These are phyloP conservation scores for Fusarium irregulare DNA, from an alignment of 2,329 filamentous ascomycete genomes.

Conservation along the genomic window DNA sequence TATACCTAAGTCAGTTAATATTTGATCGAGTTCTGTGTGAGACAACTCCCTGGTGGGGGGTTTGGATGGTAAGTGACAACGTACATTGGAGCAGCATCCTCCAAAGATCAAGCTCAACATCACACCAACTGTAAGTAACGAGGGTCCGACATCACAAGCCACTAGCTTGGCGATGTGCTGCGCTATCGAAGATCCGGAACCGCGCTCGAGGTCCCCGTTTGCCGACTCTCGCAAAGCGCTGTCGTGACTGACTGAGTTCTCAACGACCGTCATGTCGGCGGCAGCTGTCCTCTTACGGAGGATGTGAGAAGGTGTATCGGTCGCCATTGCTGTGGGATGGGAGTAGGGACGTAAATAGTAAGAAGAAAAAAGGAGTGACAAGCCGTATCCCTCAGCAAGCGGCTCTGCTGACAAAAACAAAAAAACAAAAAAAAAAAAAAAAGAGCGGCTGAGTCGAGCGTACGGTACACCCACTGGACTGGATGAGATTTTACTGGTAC, in stretches of 20 bases:
- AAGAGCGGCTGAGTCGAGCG: slow-evolving; percentile 17
- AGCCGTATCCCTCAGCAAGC: slow-evolving; percentile 25
- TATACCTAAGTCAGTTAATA: slow-evolving; percentile 74
- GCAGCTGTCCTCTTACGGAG: slow-evolving; percentile 41
- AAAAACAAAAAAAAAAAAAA: neutral
- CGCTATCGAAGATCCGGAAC: slow-evolving; percentile 29
- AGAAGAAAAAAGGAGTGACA: slow-evolving; percentile 11
- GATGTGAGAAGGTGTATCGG: slow-evolving; percentile 32
- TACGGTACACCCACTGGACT: neutral
- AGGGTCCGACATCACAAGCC: slow-evolving; percentile 43
- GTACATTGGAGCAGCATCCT: slow-evolving; percentile 92
- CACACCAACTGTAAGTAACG: slow-evolving; percentile 66
- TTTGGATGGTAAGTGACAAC: slow-evolving; percentile 43
- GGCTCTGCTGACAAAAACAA: slow-evolving; percentile 33
- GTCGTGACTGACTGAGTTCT: slow-evolving; percentile 18
- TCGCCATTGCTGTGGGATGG: slow-evolving; percentile 19
- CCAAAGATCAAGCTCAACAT: slow-evolving; percentile 93
- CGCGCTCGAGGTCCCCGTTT: slow-evolving; percentile 28
- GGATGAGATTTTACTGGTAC: neutral
- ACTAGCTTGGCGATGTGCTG: slow-evolving; percentile 41
- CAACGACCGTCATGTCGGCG: slow-evolving; percentile 38
- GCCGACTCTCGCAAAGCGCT: slow-evolving; percentile 18
- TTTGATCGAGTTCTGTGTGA: slow-evolving; percentile 21
- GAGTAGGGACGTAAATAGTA: slow-evolving; percentile 22
- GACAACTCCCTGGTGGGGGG: neutral